Conservation (phyloP, 371 early-diverging fungal genomes). For the Mortierella sp. region DNA sequence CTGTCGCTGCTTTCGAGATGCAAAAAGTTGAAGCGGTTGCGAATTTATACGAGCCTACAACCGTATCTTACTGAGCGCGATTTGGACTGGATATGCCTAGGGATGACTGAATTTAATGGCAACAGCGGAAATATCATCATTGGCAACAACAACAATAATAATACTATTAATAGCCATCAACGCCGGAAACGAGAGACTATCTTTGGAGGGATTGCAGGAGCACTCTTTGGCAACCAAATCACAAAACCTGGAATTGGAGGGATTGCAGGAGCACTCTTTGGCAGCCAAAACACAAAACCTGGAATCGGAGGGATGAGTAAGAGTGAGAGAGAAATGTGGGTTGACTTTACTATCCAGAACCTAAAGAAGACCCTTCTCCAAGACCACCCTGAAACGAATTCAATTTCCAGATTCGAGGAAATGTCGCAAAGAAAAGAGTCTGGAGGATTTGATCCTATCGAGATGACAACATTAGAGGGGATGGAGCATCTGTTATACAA, state of each 20-base stretch:
- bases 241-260: not conserved
- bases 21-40: not conserved
- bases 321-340: slow-evolving; percentile 4
- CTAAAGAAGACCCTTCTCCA: not conserved
- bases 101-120: not conserved
- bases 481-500: not conserved
- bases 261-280: not conserved
- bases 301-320: slow-evolving; percentile 2
- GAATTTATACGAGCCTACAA: not conserved
- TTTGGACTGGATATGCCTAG: slow-evolving; percentile 13
- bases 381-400: not conserved
- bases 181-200: not conserved
- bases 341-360: not conserved
- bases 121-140: not conserved
- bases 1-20: slow-evolving; percentile 6
- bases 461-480: slow-evolving; percentile 7
- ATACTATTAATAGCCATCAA: not conserved
- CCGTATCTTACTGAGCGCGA: not conserved
- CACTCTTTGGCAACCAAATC: not conserved
- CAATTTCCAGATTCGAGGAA: not conserved
- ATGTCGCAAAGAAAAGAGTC: not conserved
- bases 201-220: not conserved
- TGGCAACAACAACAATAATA: not conserved
- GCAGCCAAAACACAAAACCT: not conserved
- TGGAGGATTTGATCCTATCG: slow-evolving; percentile 5